Percentiles rank a stretch among this genome's conserved stretches.
phyloP scores from a whole-genome alignment of 768 basidiomycete genomes.

The Leccinum imitatum region DNA sequence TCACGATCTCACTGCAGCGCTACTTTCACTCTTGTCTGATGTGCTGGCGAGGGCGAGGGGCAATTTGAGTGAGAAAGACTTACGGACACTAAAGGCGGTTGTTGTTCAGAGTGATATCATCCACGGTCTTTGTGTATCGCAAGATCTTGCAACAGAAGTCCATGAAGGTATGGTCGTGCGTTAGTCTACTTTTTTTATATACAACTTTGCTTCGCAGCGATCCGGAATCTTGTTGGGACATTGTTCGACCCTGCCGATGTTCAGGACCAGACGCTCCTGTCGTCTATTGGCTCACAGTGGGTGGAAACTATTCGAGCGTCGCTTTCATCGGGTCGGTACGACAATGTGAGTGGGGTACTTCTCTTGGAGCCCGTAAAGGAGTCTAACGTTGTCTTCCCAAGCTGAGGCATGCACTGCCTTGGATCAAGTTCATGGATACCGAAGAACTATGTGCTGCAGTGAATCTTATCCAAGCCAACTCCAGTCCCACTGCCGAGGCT shows the following conservation, averaged over 20 bases:
- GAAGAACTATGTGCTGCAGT: slow-evolving; percentile 45
- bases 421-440: slow-evolving; percentile 55
- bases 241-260: slow-evolving; percentile 37
- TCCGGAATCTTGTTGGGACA: slow-evolving; percentile 40
- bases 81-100: slow-evolving; percentile 40
- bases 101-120: slow-evolving; percentile 38
- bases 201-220: slow-evolving; percentile 33
- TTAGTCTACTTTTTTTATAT: neutral
- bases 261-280: slow-evolving; percentile 41
- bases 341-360: slow-evolving; percentile 10
- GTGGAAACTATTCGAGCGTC: slow-evolving; percentile 13
- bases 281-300: slow-evolving; percentile 48
- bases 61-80: slow-evolving; percentile 31
- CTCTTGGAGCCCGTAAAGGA: neutral
- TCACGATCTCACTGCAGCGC: slow-evolving; percentile 25
- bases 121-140: slow-evolving; percentile 35
- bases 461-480: slow-evolving; percentile 33
- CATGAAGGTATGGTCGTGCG: slow-evolving; percentile 34
- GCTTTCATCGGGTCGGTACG: slow-evolving; percentile 11
- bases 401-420: slow-evolving; percentile 29
- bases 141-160: slow-evolving; percentile 23
- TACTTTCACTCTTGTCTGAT: slow-evolving; percentile 41
- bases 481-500: slow-evolving; percentile 3
- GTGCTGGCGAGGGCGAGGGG: slow-evolving; percentile 33
- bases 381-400: slow-evolving; percentile 7